Evolutionary conservation across 345 rosid genomes (phyloP).

Genomic region (Salix viminalis): DNA sequence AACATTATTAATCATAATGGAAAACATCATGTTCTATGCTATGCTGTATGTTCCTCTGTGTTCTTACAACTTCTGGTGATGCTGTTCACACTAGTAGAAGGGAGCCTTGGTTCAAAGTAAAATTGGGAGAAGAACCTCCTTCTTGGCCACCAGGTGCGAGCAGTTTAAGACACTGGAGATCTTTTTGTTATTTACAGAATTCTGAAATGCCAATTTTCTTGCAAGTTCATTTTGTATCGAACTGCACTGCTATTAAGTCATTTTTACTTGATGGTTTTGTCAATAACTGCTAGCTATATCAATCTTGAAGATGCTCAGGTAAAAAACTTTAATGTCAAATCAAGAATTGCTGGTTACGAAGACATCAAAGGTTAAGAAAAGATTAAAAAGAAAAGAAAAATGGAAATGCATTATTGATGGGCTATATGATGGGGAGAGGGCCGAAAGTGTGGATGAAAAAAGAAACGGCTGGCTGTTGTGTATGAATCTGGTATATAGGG

Average conservation of each 20-base stretch:
- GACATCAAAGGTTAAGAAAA: neutral
- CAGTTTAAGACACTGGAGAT: neutral
- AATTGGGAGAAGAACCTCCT: slow-evolving; percentile 74
- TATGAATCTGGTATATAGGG: too few relatives aligned
- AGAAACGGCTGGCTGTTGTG: neutral
- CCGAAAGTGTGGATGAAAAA: neutral
- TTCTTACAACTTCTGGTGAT: neutral
- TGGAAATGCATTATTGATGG: neutral
- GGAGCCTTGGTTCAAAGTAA: slow-evolving; percentile 31
- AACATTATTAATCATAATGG: neutral
- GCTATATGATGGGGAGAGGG: neutral
- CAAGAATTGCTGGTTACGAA: neutral
- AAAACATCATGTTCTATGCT: neutral
- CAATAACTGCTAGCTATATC: neutral
- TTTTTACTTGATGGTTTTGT: neutral
- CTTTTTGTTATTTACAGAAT: neutral
- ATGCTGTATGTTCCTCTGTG: neutral
- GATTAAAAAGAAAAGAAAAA: too few relatives aligned
- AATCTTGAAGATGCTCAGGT: neutral
- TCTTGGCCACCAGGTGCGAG: slow-evolving; percentile 83
- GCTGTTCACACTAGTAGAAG: slow-evolving; percentile 59
- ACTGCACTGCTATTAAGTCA: neutral
- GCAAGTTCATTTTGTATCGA: neutral
- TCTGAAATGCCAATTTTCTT: neutral
- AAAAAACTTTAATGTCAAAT: neutral